Evolutionary conservation across 768 basidiomycete species (phyloP), one percentile per base, ranked within the genome.

Genomic region (Phallus indusiatus): DNA sequence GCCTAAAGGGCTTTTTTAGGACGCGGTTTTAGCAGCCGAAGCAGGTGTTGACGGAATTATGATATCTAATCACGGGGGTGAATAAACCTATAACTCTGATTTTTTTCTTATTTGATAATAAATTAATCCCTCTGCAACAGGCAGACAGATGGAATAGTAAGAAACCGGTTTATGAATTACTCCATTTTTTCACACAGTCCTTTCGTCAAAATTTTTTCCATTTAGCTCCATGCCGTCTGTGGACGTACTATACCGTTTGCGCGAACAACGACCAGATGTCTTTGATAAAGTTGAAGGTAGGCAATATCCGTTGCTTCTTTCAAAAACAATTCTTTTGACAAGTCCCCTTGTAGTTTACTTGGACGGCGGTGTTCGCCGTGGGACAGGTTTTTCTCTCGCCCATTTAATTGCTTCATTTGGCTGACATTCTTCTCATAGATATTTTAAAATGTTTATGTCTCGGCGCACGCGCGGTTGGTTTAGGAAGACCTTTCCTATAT

Each of bases 1-100:
- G 28, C 12, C 14, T 11, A 51, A 59, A 8, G n/a, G n/a, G 57
- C 64, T 59, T 33, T 63, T 67, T 11, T 69, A 94, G 82, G 94
- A 96, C 72, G 92, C 89, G 1, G 81, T 90, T 47, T 80, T 92
- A 50, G 93, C 93, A 28, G 82, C 80, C 17, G 84, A 94, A 61
- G 80, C 86, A 33, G 90, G 92, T 12, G 85, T 90, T 17, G 85
- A 94, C 59, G 94, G 88, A 5, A 91, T 97, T 62, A 76, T 94
- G 58, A 72, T 97, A 9, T 90, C 88, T 0, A 97, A 97, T 64
- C 94, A 97, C 65, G 94, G 94, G 57, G 94, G 90, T 79, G 65
- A 63, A 74, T 72, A 16, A 8, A 50, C 50, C 57, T 24, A 52
- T 16, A 33, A 5, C 48, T 47, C 50, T 21, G 28, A 14, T 18